Evolutionary conservation across 805 yeast genomes (phyloP).

Genomic region (Saccharomycopsis malanga): DNA sequence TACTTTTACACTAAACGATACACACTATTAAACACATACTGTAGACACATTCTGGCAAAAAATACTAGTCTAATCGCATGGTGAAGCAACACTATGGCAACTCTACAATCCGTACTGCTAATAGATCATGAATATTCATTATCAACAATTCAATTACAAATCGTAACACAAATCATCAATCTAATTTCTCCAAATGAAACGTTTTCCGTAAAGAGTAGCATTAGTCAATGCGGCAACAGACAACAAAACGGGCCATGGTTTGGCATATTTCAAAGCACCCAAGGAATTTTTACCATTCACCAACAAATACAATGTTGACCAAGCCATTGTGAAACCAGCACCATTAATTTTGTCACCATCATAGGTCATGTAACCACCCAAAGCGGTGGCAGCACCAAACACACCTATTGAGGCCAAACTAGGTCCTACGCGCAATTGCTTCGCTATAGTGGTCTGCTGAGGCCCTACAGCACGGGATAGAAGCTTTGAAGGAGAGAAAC

Average conservation of each 20-base stretch:
- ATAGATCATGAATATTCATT: no score
- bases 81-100: no score
- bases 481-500: slow-evolving; percentile 40
- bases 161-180: no score
- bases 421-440: slow-evolving; percentile 30
- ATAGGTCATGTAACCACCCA: slow-evolving; percentile 66
- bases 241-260: slow-evolving; percentile 55
- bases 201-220: slow-evolving; percentile 59
- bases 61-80: no score
- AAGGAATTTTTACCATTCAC: slow-evolving; percentile 61
- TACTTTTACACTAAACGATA: no score
- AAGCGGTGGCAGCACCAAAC: slow-evolving; percentile 55
- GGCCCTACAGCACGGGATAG: slow-evolving; percentile 33
- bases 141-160: no score
- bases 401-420: slow-evolving; percentile 38
- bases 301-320: slow-evolving; percentile 69
- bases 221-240: slow-evolving; percentile 54
- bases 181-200: slow-evolving; percentile 30
- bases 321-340: slow-evolving; percentile 72
- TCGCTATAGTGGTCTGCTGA: slow-evolving; percentile 11
- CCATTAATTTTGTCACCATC: slow-evolving; percentile 78
- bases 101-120: no score
- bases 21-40: no score
- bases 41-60: no score
- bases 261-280: slow-evolving; percentile 45